These are phyloP conservation scores for Ophiostoma quercus DNA, from an alignment of 2,329 filamentous ascomycete species.

Conservation along the genomic window DNA sequence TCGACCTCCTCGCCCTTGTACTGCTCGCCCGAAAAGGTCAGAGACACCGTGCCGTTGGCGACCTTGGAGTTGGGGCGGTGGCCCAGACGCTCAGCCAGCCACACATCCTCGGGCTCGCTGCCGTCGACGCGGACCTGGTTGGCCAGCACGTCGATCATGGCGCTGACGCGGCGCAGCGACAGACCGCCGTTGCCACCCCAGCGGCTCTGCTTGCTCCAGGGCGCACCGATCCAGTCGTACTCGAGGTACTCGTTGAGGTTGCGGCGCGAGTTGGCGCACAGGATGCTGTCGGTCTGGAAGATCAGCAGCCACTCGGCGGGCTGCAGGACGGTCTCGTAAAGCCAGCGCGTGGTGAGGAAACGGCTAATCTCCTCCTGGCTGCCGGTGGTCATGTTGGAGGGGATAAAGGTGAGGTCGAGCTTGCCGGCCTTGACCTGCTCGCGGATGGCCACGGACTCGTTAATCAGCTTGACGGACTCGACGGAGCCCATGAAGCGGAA, in stretches of 20 bases:
- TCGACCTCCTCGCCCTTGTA: constrained; percentile 34
- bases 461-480: constrained; percentile 43
- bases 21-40: constrained; percentile 49
- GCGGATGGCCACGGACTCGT: constrained; percentile 43
- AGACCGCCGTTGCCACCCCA: constrained; percentile 51
- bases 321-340: constrained; percentile 46
- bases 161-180: constrained; percentile 48
- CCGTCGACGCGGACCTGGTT: constrained; percentile 42
- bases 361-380: constrained; percentile 49
- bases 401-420: constrained; percentile 48
- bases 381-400: constrained; percentile 46
- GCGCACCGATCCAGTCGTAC: constrained; percentile 51
- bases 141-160: constrained; percentile 48
- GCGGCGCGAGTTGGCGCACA: constrained; percentile 48
- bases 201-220: constrained; percentile 40
- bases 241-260: constrained; percentile 47
- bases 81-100: constrained; percentile 50
- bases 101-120: constrained; percentile 51
- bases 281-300: constrained; percentile 52
- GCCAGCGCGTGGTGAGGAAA: constrained; percentile 48
- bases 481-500: constrained; percentile 52
- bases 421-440: constrained; percentile 42
- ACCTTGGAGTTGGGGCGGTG: constrained; percentile 44
- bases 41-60: constrained; percentile 47
- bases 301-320: constrained; percentile 51